These are phyloP conservation scores for Aspergillus arachidicola DNA, from an alignment of 2,329 filamentous ascomycete genomes.

Conservation along the genomic window DNA sequence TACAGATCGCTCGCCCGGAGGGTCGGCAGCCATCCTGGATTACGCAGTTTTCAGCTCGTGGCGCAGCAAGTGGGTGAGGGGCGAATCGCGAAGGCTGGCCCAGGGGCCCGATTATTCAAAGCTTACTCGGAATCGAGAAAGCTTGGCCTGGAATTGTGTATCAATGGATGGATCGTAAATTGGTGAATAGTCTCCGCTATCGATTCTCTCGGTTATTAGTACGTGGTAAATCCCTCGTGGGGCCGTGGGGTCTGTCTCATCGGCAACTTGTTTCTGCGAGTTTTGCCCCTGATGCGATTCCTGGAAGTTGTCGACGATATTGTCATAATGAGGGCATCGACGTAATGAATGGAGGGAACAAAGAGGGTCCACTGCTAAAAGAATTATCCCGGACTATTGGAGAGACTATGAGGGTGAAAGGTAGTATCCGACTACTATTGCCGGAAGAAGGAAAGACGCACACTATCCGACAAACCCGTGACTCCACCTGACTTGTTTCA, in stretches of 20 bases:
- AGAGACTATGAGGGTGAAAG: not conserved
- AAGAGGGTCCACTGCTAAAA: not conserved
- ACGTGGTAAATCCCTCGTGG: constrained; percentile 9
- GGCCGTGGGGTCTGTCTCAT: constrained; percentile 5
- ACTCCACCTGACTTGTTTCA: not conserved
- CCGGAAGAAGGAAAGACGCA: not conserved
- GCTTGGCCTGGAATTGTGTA: constrained; percentile 18
- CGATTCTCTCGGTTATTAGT: constrained; percentile 8
- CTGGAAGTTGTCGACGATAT: constrained; percentile 16
- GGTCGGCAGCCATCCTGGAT: not conserved
- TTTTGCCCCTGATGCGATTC: not conserved
- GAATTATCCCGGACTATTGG: not conserved
- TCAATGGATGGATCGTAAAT: constrained; percentile 4
- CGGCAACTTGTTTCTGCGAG: constrained; percentile 23
- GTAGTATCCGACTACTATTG: not conserved
- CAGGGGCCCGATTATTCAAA: constrained; percentile 11
- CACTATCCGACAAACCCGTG: not conserved
- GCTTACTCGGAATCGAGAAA: constrained; percentile 21
- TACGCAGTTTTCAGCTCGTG: not conserved
- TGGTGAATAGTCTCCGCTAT: constrained; percentile 5
- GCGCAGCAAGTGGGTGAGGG: constrained; percentile 5
- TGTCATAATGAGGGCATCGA: not conserved
- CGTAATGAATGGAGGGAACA: not conserved
- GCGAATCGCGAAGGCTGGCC: constrained; percentile 13
- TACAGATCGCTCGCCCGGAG: not conserved